Conservation (phyloP, 2,329 filamentous ascomycete species). For the Ophiostoma sp. region DNA sequence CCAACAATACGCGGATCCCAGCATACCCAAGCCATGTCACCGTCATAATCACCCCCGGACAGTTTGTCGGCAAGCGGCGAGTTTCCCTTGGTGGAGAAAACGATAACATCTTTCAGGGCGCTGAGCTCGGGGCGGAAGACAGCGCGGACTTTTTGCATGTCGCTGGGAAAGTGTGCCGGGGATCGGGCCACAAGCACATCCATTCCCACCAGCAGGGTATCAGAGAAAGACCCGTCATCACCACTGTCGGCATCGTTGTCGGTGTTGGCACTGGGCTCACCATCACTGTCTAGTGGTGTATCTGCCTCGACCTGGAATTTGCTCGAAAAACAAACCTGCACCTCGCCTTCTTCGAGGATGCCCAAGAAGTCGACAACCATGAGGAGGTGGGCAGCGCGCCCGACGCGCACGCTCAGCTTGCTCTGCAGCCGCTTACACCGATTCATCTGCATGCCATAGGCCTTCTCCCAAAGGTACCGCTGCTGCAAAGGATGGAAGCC, state of each 20-base stretch:
- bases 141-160: conserved; percentile 63
- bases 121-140: conserved; percentile 57
- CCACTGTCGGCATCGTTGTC: conserved; percentile 27
- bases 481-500: conserved; percentile 53
- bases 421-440: conserved; percentile 51
- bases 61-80: conserved; percentile 62
- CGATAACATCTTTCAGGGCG: conserved; percentile 68
- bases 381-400: conserved; percentile 55
- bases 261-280: conserved; percentile 43
- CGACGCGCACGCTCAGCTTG: conserved; percentile 57
- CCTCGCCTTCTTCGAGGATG: conserved; percentile 57
- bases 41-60: conserved; percentile 77
- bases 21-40: conserved; percentile 71
- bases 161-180: conserved; percentile 63
- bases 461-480: conserved; percentile 45
- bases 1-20: conserved; percentile 63
- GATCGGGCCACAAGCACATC: conserved; percentile 64
- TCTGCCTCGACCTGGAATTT: conserved; percentile 54
- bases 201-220: conserved; percentile 49
- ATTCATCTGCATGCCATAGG: conserved; percentile 43
- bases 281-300: conserved; percentile 49
- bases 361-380: conserved; percentile 65
- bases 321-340: conserved; percentile 64
- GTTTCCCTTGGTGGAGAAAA: conserved; percentile 64
- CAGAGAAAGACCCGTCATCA: conserved; percentile 44